Base-by-base conservation (phyloP, 208 protist genomes). In the Acanthamoeba culbertsoni region DNA sequence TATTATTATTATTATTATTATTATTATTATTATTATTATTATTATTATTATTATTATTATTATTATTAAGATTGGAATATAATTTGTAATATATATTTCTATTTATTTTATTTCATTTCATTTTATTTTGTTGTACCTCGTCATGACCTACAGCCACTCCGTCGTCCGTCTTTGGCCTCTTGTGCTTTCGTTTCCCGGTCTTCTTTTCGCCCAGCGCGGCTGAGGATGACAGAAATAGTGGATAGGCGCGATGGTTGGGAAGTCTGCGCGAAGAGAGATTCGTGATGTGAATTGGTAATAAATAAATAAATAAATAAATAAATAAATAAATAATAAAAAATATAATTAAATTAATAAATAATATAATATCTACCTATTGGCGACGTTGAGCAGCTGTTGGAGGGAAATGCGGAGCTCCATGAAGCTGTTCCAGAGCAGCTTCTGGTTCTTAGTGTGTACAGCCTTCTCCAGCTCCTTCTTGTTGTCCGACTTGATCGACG, bases 391-490 rank as follows among this genome's bases (percentile, higher is more conserved):
- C 46, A 63, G 10, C 79, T 89, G 79, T 37, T 89, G 79, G 6
- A 89, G 40, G 26, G 79, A 59, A n/a, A 89, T 89, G 35, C 79
- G 46, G 0, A 65, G 31, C 55, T 89, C 79, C 79, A 89, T 89
- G 28, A 89, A 89, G 55, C 28, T 89, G 55, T 89, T 89, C 79
- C 79, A 89, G 46, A 89, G 55, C 46, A 89, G 55, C 79, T 89
- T 89, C 40, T 89, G 79, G 79, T 89, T 57, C 79, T 89, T 89
- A 23, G 79, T 89, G 53, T 89, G 79, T 14, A 65, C 45, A 18
- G 79, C 79, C 53, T 89, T 89, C 53, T 89, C 79, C 16, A 89
- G 53, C 79, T 89, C 79, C 48, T 62, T 89, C 14, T 48, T 26
- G 48, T 89, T 89, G 53, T 89, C 79, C 37, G 68, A 79, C 77